Conservation (phyloP, 2,329 filamentous ascomycete species). For the Beauveria bassiana region DNA sequence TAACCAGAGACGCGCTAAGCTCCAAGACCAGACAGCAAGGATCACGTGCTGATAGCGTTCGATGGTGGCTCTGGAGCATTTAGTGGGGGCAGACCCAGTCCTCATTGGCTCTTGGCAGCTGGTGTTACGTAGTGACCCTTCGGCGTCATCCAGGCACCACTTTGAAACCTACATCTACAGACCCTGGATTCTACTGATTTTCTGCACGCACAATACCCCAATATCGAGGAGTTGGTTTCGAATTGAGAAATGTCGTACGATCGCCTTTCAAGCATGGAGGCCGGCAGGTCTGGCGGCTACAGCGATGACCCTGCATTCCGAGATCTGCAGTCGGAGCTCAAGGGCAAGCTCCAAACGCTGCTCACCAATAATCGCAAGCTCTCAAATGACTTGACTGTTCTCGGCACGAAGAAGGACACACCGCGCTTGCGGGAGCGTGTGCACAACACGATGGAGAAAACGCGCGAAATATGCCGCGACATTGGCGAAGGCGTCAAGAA, state of each 20-base stretch:
- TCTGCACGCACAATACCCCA: background rate
- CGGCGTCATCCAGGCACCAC: constrained; percentile 18
- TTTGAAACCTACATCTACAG: constrained; percentile 10
- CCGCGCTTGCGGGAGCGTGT: constrained; percentile 86
- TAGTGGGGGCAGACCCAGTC: background rate
- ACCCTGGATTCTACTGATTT: background rate
- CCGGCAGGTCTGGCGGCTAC: constrained; percentile 70
- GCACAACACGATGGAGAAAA: constrained; percentile 79
- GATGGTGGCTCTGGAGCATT: background rate
- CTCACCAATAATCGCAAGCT: constrained; percentile 83
- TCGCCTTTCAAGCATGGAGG: constrained; percentile 75
- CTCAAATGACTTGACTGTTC: constrained; percentile 71
- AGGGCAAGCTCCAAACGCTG: constrained; percentile 81
- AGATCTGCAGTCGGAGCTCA: constrained; percentile 71
- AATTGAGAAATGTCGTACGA: constrained; percentile 73
- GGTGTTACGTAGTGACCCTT: constrained; percentile 15
- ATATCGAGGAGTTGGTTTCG: background rate
- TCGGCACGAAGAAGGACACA: constrained; percentile 88
- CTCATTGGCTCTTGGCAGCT: background rate
- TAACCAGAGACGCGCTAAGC: constrained; percentile 7
- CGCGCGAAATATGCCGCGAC: constrained; percentile 78
- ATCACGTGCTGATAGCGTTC: constrained; percentile 8
- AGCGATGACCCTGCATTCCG: constrained; percentile 90
- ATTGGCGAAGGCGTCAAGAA: constrained; percentile 92
- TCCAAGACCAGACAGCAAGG: constrained; percentile 7